Base-by-base conservation (phyloP, 2,329 filamentous ascomycete genomes). In the Claviceps sp. region DNA sequence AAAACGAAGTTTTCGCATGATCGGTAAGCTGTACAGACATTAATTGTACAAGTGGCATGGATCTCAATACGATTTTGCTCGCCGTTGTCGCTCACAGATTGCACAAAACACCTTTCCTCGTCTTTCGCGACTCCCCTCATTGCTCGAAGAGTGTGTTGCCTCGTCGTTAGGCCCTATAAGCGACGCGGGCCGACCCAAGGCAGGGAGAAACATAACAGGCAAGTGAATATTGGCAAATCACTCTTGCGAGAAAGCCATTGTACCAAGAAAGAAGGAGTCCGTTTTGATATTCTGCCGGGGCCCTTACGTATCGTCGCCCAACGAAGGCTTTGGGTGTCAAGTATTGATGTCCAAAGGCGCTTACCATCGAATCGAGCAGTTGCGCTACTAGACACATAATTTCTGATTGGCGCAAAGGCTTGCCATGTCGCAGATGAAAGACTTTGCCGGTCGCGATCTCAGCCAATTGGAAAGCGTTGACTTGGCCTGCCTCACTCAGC, bases 291-390 rank as follows among this genome's bases (percentile, higher is more conserved):
- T 34, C 5, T 44, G 14, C 13, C 42, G 22, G 30, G 30, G 3
- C 8, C 34, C 20, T 44, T 50, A 52, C 49, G 52, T 53, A 54
- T 58, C 42, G 44, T 55, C 56, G 57, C 58, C 58, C 57, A 59
- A 58, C 54, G 50, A 48, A 48, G 51, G 49, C 50, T 38, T 53
- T 30, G 43, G 49, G 42, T 49, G 48, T 53, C 53, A 56, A 59
- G 58, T 59, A 55, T 59, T 60, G 57, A 57, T 60, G 58, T 60
- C 58, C 58, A 60, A 60, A 55, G 47, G 47, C 54, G 50, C 47
- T 44, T 47, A 52, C 50, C 48, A 50, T 58, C 55, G 55, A 58
- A 60, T 58, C 52, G 48, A 45, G 52, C 48, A 49, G 42, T 34
- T 45, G 48, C 52, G 45, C 48, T 53, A 43, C 44, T 48, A 38